Percentiles rank a stretch among this genome's conserved stretches.
Evolutionary conservation across 257 asterid genomes (phyloP).

Genomic region (Fraxinus cuspidata): DNA sequence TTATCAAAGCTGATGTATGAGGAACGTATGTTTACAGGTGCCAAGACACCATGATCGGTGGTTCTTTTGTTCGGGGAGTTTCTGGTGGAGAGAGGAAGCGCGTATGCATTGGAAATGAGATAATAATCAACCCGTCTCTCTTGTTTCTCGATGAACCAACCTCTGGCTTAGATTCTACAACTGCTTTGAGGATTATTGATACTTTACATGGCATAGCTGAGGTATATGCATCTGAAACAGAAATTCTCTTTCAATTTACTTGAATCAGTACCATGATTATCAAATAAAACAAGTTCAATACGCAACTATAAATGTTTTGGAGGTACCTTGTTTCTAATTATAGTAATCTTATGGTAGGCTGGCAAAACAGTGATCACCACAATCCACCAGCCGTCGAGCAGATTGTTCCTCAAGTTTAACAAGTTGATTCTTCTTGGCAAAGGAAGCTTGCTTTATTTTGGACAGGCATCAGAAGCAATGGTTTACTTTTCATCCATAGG

Average conservation of each 20-base stretch:
- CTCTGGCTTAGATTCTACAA: conserved; percentile 94
- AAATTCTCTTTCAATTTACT: not conserved
- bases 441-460: conserved; percentile 82
- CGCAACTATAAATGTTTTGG: not conserved
- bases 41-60: conserved; percentile 95
- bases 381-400: conserved; percentile 96
- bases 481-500: conserved; percentile 77
- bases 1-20: too few relatives aligned
- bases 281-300: not conserved
- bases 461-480: conserved; percentile 80
- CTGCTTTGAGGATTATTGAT: conserved; percentile 85
- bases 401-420: conserved; percentile 86
- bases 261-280: not conserved
- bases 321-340: conserved; percentile 8
- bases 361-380: conserved; percentile 91
- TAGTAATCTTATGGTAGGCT: conserved; percentile 42
- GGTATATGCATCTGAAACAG: conserved; percentile 37
- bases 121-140: conserved; percentile 82
- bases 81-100: conserved; percentile 99
- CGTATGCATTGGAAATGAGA: conserved; percentile 91
- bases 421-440: conserved; percentile 80
- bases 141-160: conserved; percentile 95
- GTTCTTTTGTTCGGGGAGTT: conserved; percentile 91
- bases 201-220: conserved; percentile 81
- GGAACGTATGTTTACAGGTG: conserved; percentile 54